A percentile compares a stretch with the other conserved stretches of the same genome.
These are phyloP conservation scores for Castanospermum australe DNA, from an alignment of 306 rosid species.

Conservation along the genomic window DNA sequence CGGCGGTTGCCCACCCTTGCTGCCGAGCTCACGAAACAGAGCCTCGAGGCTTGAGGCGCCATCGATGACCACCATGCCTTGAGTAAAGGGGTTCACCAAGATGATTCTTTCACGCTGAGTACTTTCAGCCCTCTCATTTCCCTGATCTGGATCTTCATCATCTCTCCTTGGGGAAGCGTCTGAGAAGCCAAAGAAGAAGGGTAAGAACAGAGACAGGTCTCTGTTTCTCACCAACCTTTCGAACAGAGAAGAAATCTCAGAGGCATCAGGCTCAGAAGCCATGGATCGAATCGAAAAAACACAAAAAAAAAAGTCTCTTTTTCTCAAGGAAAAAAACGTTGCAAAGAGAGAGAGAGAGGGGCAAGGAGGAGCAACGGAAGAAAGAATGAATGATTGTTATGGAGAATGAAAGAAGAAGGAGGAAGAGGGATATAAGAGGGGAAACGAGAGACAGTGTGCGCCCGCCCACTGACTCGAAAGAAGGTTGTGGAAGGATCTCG, in stretches of 20 bases:
- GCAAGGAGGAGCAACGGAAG: not conserved
- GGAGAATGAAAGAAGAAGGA: rapidly evolving
- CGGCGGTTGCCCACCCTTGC: slow-evolving; percentile 62
- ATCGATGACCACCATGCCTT: slow-evolving; percentile 59
- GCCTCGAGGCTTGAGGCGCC: slow-evolving; percentile 51
- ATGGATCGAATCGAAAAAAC: slow-evolving; percentile 15
- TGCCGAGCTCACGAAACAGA: slow-evolving; percentile 42
- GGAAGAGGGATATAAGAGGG: not conserved
- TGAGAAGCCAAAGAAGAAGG: slow-evolving; percentile 59
- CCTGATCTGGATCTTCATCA: slow-evolving; percentile 20
- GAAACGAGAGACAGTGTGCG: not conserved
- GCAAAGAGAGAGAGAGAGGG: not conserved
- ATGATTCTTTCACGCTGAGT: slow-evolving; percentile 41
- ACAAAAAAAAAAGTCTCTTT: not conserved
- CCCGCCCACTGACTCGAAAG: slow-evolving; percentile 26
- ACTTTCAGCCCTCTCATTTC: not conserved
- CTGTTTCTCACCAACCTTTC: slow-evolving; percentile 46
- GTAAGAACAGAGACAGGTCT: slow-evolving; percentile 53
- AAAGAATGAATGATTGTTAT: not conserved
- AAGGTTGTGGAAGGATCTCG: slow-evolving; percentile 75
- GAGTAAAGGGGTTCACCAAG: slow-evolving; percentile 61
- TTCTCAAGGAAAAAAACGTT: not conserved
- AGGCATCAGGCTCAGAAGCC: slow-evolving; percentile 54
- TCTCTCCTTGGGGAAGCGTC: not conserved
- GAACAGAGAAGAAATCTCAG: slow-evolving; percentile 45